Base-by-base conservation (phyloP, 2,329 filamentous ascomycete genomes). In the Fusarium setosum region DNA sequence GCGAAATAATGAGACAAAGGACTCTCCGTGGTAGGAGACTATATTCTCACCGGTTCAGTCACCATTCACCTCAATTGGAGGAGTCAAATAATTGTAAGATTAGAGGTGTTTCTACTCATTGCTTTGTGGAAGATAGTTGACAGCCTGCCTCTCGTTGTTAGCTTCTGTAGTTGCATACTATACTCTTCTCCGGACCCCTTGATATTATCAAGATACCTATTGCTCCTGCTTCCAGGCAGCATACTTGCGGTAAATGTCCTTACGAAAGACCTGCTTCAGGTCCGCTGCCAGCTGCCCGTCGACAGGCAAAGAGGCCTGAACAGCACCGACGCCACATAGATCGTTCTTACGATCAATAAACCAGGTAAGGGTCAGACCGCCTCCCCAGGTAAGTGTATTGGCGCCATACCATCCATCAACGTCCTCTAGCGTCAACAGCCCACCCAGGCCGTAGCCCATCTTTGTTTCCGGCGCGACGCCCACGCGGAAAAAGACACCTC, bases 311-410 rank as follows among this genome's bases (percentile, higher is more conserved):
- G 66, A 37, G 6, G 79, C 71, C 56, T 82, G 80, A 2, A 81
- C 23, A 17, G 81, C 81, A 2, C 74, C 77, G 3, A 83, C 52
- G 13, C 78, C 81, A 47, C 80, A 83, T 5, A 84, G 59, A 13
- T 78, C 76, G 61, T 81, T 83, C 73, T 80, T 79, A 1, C 81
- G 80, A 65, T 84, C 82, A 52, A 84, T 75, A 18, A 84, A 84
- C 83, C 82, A 85, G 3, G 76, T 48, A 20, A 83, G 65, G 1
- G 81, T 83, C 63, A 80, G 34, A 0, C 81, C 81, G 3, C 83
- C 83, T 8, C 80, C 81, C 82, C 81, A 84, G 4, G 75, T 78
- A 54, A 84, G 68, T 0, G 81, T 83, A 1, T 72, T 60, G 32
- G 77, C 74, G 4, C 81, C 80, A 41, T 81, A 81, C 76, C 81